Conservation (phyloP, 1,284 basidiomycete genomes). For the Ceratobasidium sp. region DNA sequence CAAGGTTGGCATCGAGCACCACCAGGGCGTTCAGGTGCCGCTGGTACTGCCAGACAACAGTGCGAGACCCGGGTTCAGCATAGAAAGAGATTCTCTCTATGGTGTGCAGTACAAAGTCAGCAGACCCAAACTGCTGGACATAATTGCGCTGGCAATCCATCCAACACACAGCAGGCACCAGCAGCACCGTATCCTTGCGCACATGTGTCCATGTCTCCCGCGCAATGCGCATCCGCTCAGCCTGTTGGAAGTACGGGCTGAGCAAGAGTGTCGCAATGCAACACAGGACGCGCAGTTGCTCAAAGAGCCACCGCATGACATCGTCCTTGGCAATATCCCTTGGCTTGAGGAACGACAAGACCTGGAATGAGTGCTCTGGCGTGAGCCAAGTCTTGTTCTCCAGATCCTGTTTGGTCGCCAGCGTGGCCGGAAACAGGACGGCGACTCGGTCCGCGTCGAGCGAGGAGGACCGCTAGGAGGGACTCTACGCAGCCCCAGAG, state of each 20-base stretch:
- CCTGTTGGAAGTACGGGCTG: neutral
- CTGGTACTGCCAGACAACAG: neutral
- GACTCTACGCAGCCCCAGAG: neutral
- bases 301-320: neutral
- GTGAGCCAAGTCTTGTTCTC: neutral
- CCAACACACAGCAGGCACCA: neutral
- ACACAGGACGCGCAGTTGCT: neutral
- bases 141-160: neutral
- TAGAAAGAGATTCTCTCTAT: neutral
- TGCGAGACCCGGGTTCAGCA: neutral
- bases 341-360: neutral
- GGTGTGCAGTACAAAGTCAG: neutral
- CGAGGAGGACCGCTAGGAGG: neutral
- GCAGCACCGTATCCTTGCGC: neutral
- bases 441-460: constrained; percentile 1
- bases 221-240: neutral
- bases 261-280: neutral
- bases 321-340: neutral
- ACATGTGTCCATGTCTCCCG: neutral
- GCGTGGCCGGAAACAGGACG: neutral
- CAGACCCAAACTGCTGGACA: neutral
- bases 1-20: neutral
- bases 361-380: neutral
- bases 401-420: neutral
- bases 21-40: neutral